phyloP scores from a whole-genome alignment of 148 eudicot genomes.

The Chenopodium album region DNA sequence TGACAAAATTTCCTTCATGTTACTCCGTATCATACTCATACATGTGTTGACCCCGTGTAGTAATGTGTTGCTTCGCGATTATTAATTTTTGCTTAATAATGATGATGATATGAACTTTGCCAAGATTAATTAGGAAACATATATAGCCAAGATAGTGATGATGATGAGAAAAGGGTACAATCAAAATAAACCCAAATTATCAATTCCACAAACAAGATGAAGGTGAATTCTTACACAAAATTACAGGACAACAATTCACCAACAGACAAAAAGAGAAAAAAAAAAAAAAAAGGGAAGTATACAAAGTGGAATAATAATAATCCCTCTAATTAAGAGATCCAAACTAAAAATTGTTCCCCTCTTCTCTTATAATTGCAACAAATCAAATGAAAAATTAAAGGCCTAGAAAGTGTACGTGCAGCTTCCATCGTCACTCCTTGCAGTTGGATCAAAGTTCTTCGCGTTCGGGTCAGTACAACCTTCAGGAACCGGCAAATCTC shows the following conservation, averaged over 20 bases:
- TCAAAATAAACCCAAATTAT: not conserved
- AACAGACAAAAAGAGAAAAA: slow-evolving; percentile 18
- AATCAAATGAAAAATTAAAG: slow-evolving; percentile 2
- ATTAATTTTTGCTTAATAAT: too few species aligned
- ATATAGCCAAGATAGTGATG: not conserved
- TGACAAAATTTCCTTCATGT: too few species aligned
- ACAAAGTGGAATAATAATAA: slow-evolving; percentile 24
- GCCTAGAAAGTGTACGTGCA: slow-evolving; percentile 56
- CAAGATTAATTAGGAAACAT: not conserved
- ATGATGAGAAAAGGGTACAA: not conserved
- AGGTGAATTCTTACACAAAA: slow-evolving; percentile 25
- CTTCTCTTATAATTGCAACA: not conserved
- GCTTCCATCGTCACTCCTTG: slow-evolving; percentile 89
- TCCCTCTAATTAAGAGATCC: slow-evolving; percentile 8
- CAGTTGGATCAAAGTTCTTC: slow-evolving; percentile 67
- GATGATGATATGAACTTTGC: not conserved
- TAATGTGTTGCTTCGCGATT: too few species aligned
- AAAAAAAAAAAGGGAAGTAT: slow-evolving; percentile 12
- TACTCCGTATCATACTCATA: too few species aligned
- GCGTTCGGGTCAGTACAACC: slow-evolving; percentile 83
- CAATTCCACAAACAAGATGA: not conserved
- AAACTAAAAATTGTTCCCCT: not conserved
- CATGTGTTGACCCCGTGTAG: too few species aligned
- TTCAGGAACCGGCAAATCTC: slow-evolving; percentile 59
- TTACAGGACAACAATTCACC: slow-evolving; percentile 35